Evolutionary conservation across 768 basidiomycete genomes (phyloP).

Genomic region (Steccherinum ochraceum): DNA sequence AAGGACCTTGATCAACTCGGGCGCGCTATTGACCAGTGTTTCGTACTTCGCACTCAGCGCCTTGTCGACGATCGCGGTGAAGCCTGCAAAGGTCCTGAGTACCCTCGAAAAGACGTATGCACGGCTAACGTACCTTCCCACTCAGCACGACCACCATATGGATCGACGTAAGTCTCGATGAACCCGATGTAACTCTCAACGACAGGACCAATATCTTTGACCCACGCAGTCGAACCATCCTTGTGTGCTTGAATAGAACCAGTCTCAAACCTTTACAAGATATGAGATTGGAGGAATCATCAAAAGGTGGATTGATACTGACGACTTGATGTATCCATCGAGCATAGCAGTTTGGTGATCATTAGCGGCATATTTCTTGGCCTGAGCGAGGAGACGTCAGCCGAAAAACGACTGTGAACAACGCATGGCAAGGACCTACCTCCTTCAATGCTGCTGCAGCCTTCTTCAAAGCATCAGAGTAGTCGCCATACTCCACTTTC

Average conservation of each 20-base stretch:
- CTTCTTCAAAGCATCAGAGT: constrained; percentile 47
- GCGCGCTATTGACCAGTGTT: constrained; percentile 66
- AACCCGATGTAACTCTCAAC: constrained; percentile 89
- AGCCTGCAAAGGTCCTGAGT: too few relatives aligned
- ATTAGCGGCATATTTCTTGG: constrained; percentile 68
- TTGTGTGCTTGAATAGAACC: constrained; percentile 80
- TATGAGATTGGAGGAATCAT: neutral
- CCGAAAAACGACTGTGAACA: neutral
- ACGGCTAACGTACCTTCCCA: too few relatives aligned
- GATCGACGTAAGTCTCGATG: constrained; percentile 77
- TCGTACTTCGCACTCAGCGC: constrained; percentile 78
- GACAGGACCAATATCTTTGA: constrained; percentile 79
- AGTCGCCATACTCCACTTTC: constrained; percentile 73
- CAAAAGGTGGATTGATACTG: constrained; percentile 15
- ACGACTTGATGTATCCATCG: constrained; percentile 75
- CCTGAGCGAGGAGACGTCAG: constrained; percentile 33
- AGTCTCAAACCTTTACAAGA: constrained; percentile 51
- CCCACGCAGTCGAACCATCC: constrained; percentile 73
- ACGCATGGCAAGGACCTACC: constrained; percentile 36
- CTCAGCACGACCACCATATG: constrained; percentile 86
- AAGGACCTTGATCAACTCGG: constrained; percentile 70
- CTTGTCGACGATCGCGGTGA: constrained; percentile 87
- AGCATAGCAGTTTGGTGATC: constrained; percentile 70
- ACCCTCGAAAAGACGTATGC: constrained; percentile 39
- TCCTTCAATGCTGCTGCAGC: constrained; percentile 52